These are phyloP conservation scores for Agrocybe pediades DNA, from an alignment of 768 basidiomycete species.

Conservation along the genomic window DNA sequence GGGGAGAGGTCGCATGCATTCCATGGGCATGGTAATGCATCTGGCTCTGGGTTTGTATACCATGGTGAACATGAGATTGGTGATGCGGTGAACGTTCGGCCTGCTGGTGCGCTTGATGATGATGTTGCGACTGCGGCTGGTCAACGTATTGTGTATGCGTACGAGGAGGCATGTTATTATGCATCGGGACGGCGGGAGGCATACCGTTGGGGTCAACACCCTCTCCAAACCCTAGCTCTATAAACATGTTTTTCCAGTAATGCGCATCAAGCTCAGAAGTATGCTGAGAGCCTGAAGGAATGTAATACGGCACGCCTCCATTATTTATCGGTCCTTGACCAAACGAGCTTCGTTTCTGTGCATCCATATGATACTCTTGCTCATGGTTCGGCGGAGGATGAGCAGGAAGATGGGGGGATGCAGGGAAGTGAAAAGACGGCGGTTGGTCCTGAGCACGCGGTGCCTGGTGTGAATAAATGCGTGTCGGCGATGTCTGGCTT, in stretches of 20 bases:
- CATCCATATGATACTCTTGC: conserved; percentile 22
- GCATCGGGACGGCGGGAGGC: conserved; percentile 21
- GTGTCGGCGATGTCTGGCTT: conserved; percentile 27
- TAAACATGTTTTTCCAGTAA: conserved; percentile 77
- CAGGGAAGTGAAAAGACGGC: conserved; percentile 41
- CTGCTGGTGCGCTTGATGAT: conserved; percentile 15
- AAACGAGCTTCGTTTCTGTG: conserved; percentile 13
- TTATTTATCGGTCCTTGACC: conserved; percentile 13
- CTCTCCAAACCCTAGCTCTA: conserved; percentile 71
- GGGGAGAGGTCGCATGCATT: conserved; percentile 24
- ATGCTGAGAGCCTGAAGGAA: conserved; percentile 40
- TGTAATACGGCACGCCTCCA: too few species aligned
- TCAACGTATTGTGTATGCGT: conserved; percentile 28
- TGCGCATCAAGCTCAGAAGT: conserved; percentile 63
- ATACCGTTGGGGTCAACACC: conserved; percentile 33
- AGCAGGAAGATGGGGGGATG: conserved; percentile 36
- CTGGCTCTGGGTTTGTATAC: conserved; percentile 19
- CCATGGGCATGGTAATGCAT: conserved; percentile 14
- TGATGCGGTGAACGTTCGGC: conserved; percentile 10
- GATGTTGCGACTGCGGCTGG: conserved; percentile 17
- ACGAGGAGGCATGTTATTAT: conserved; percentile 20
- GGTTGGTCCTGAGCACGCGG: conserved; percentile 30
- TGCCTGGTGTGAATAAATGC: conserved; percentile 37
- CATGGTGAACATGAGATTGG: conserved; percentile 21
- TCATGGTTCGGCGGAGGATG: conserved; percentile 28